A percentile compares a stretch with the other conserved stretches of the same genome.
Conservation (phyloP, 2,329 filamentous ascomycete species). For the Paecilomyces niveus region DNA sequence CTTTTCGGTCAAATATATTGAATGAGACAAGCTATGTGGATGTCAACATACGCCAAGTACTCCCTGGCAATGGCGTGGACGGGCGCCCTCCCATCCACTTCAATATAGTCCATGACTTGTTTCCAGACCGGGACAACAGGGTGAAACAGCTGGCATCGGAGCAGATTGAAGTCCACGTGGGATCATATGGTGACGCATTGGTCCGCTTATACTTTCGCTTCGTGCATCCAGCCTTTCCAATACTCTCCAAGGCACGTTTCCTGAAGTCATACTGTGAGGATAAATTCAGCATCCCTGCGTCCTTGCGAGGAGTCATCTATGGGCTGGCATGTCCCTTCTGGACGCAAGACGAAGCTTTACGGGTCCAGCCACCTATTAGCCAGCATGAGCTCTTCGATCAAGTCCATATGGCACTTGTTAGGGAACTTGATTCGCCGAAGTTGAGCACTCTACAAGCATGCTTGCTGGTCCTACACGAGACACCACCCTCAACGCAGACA, state of each 20-base stretch:
- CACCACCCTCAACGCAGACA: slow-evolving; percentile 39
- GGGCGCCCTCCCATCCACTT: slow-evolving; percentile 42
- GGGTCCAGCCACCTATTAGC: slow-evolving; percentile 26
- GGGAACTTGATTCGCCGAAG: slow-evolving; percentile 43
- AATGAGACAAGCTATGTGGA: slow-evolving; percentile 39
- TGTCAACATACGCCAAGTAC: slow-evolving; percentile 40
- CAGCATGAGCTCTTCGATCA: slow-evolving; percentile 39
- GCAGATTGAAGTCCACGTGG: slow-evolving; percentile 37
- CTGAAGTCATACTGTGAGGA: slow-evolving; percentile 32
- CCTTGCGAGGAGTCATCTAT: slow-evolving; percentile 40
- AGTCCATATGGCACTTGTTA: slow-evolving; percentile 37
- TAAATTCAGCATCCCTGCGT: slow-evolving; percentile 37
- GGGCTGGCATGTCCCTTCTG: slow-evolving; percentile 40
- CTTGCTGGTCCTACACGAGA: slow-evolving; percentile 40
- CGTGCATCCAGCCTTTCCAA: slow-evolving; percentile 39
- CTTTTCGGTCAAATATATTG: slow-evolving; percentile 42
- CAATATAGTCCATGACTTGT: slow-evolving; percentile 38
- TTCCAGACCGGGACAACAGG: slow-evolving; percentile 37
- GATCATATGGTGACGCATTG: slow-evolving; percentile 34
- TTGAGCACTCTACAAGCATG: slow-evolving; percentile 43
- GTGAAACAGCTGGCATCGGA: slow-evolving; percentile 34
- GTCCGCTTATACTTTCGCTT: slow-evolving; percentile 42
- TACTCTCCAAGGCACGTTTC: slow-evolving; percentile 41
- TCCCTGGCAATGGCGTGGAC: slow-evolving; percentile 24
- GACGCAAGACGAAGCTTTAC: slow-evolving; percentile 27